Percentiles rank a stretch among this genome's conserved stretches.
These are phyloP conservation scores for Neurospora sp. DNA, from an alignment of 495 filamentous ascomycete species.

Conservation along the genomic window DNA sequence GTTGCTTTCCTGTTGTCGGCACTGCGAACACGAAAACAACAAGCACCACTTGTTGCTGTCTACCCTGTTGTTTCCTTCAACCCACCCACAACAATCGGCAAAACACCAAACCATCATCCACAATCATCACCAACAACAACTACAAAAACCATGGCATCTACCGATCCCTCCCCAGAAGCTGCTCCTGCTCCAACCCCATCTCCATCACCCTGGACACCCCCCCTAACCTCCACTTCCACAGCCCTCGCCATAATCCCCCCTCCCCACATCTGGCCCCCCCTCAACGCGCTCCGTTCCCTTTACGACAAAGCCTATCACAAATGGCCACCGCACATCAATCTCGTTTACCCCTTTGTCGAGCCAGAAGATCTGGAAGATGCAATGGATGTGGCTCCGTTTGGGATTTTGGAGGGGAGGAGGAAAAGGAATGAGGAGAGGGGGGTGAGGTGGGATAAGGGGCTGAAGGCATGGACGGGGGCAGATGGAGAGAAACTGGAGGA, in stretches of 20 bases:
- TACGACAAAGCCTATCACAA: slow-evolving; percentile 46
- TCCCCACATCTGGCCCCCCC: slow-evolving; percentile 21
- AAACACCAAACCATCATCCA: neutral
- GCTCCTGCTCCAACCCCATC: neutral
- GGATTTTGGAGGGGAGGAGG: neutral
- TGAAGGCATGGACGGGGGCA: neutral
- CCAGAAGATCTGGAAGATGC: slow-evolving; percentile 9
- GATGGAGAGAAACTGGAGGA: too few relatives aligned
- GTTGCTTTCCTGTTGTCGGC: neutral
- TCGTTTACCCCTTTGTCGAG: slow-evolving; percentile 49
- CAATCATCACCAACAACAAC: neutral
- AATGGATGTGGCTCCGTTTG: neutral
- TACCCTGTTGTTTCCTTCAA: neutral
- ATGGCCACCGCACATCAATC: slow-evolving; percentile 53
- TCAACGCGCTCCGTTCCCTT: slow-evolving; percentile 40
- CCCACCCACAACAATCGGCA: neutral
- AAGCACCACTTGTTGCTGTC: neutral
- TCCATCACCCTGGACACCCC: neutral
- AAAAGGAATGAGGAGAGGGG: neutral
- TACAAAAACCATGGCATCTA: neutral
- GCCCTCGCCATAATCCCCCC: slow-evolving; percentile 44
- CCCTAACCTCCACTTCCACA: slow-evolving; percentile 33
- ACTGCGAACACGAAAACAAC: neutral
- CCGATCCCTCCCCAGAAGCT: neutral
- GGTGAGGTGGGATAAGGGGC: neutral